A percentile compares a stretch with the other conserved stretches of the same genome.
These are phyloP conservation scores for Fraxinus quadrangulata DNA, from an alignment of 257 asterid species.

Conservation along the genomic window DNA sequence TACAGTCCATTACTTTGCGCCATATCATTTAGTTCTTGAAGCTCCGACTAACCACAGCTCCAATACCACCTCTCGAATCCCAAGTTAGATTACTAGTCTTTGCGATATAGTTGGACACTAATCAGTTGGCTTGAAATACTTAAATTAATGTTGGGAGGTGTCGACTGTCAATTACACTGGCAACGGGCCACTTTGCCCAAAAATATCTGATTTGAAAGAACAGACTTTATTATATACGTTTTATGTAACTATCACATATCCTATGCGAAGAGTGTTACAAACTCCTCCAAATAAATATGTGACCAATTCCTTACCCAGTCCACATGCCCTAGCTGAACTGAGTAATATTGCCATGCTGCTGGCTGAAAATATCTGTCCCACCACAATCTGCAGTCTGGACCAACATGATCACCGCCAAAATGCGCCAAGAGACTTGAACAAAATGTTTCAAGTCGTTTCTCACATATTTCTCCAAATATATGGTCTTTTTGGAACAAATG, in stretches of 20 bases:
- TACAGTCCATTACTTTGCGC: not conserved
- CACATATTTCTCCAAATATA: not conserved
- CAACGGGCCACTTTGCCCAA: not conserved
- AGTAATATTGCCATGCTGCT: not conserved
- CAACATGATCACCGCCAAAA: not conserved
- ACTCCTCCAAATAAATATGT: not conserved
- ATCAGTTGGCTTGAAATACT: not conserved
- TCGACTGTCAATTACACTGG: not conserved
- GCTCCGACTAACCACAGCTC: not conserved
- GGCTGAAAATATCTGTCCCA: not conserved
- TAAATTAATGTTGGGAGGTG: not conserved
- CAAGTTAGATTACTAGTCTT: not conserved
- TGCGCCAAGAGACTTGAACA: not conserved
- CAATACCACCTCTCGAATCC: not conserved
- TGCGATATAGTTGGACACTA: not conserved
- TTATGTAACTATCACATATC: not conserved
- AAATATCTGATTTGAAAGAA: not conserved
- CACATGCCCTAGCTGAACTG: not conserved
- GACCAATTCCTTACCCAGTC: not conserved
- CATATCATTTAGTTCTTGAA: not conserved
- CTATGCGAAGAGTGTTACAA: not conserved
- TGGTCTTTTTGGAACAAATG: not conserved
- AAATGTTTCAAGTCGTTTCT: not conserved
- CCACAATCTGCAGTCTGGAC: slow-evolving; percentile 9
- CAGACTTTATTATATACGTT: not conserved